Evolutionary conservation across 202 grass and related monocot species (phyloP).

Genomic region (Miscanthus sacchariflorus): DNA sequence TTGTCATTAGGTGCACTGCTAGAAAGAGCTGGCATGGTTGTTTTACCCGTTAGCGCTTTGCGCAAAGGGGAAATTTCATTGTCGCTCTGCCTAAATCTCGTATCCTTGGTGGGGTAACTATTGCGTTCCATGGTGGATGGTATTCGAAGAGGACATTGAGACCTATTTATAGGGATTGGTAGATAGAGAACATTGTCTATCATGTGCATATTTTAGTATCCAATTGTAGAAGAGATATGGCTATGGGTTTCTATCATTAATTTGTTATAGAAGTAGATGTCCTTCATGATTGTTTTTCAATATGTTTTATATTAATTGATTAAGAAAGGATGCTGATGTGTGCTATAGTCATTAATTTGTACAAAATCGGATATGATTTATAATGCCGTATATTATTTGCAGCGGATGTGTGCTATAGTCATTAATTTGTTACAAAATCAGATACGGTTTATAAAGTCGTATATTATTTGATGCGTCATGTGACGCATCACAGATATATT

Average conservation of each 20-base stretch:
- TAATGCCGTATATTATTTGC: no score
- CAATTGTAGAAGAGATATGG: neutral
- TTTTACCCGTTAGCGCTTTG: slow-evolving; percentile 15
- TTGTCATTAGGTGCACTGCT: neutral
- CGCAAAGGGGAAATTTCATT: slow-evolving; percentile 16
- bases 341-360: no score
- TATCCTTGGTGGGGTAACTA: neutral
- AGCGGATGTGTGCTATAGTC: no score
- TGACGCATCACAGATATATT: no score
- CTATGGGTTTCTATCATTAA: neutral
- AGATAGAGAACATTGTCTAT: no score
- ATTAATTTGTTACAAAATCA: no score
- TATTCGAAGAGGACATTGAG: neutral
- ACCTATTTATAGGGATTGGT: slow-evolving; percentile 9
- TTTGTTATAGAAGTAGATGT: neutral
- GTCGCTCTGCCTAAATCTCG: neutral
- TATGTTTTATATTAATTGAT: neutral
- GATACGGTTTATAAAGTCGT: no score
- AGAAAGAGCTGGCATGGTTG: neutral
- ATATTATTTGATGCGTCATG: no score
- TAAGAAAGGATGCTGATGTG: neutral
- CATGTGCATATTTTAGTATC: neutral
- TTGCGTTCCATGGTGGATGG: slow-evolving; percentile 15
- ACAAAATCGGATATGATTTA: no score
- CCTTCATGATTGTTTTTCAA: neutral